phyloP scores from a whole-genome alignment of 2,329 filamentous ascomycete species.

The Pleoardoris graminearum region DNA sequence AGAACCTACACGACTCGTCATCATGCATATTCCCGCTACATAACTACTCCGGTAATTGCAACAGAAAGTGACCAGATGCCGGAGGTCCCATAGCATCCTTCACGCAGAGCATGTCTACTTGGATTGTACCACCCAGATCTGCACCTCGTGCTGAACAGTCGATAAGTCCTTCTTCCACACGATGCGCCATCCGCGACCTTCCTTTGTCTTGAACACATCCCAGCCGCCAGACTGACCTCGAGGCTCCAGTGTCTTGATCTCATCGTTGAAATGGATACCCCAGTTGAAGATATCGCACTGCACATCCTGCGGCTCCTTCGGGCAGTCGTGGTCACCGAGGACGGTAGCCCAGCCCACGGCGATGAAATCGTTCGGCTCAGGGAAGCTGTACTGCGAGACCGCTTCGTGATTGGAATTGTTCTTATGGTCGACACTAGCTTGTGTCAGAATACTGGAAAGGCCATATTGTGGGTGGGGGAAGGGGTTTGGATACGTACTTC shows the following conservation, averaged over 20 bases:
- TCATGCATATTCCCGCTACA: no score
- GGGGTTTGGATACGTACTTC: not conserved
- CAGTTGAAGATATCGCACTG: not conserved
- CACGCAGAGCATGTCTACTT: no score
- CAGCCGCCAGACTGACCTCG: not conserved
- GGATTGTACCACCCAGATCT: no score
- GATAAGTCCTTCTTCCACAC: not conserved
- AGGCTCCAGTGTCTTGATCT: not conserved
- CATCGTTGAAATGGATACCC: not conserved
- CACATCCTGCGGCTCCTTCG: not conserved
- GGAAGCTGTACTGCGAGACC: not conserved
- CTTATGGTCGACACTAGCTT: not conserved
- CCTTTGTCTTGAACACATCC: constrained; percentile 2
- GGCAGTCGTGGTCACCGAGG: not conserved
- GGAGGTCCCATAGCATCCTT: no score
- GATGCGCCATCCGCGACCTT: not conserved
- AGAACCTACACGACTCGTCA: no score
- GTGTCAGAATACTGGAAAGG: not conserved
- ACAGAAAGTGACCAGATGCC: no score
- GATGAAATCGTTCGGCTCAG: not conserved
- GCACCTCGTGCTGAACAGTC: not conserved
- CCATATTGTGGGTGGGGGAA: not conserved
- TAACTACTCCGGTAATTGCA: no score
- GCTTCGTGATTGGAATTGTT: not conserved
- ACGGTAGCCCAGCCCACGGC: not conserved